Base-by-base conservation (phyloP, 1,139 yeast species). In the Yamadazyma sp. region DNA sequence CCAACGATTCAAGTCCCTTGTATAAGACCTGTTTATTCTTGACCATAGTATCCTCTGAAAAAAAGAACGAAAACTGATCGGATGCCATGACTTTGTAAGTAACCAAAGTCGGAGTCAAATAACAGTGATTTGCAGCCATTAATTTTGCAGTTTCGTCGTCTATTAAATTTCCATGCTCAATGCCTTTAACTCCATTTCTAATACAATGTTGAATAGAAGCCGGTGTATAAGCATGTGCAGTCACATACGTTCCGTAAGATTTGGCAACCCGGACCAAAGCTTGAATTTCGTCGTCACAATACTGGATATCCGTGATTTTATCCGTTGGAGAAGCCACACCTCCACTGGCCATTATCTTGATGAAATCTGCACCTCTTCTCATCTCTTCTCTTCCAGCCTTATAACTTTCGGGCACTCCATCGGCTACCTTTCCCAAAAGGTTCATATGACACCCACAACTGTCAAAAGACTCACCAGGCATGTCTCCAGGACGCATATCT, bases 141-240 rank as follows among this genome's bases (percentile, higher is more conserved):
- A 54, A 29, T 33, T 43, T 36, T 11, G 59, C 58, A 28, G 53
- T 42, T 20, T 47, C 54, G 11, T 46, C 57, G 31, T 54, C 55
- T 20, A 55, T 35, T 21, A 55, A 31, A 31, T 55, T 55, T 2
- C 59, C 59, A 35, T 55, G 59, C 37, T 55, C 59, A 34, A 55
- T 52, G 14, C 59, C 59, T 29, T 40, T 49, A 6, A 51, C 54
- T 6, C 59, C 59, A 40, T 47, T 48, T 8, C 42, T 39, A 14
- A 55, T 39, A 39, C 57, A 52, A 16, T 45, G 48, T 32, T 44
- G 42, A 17, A 55, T 54, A 5, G 52, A 41, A 14, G 39, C 39
- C 3, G 57, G 49, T 4, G 59, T 53, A 34, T 55, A 55, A 11
- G 55, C 52, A 38, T 55, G 59, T 6, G 57, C 57, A 29, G 59